Conservation (phyloP, 176 grass and related monocot genomes). For the Cocos nucifera region DNA sequence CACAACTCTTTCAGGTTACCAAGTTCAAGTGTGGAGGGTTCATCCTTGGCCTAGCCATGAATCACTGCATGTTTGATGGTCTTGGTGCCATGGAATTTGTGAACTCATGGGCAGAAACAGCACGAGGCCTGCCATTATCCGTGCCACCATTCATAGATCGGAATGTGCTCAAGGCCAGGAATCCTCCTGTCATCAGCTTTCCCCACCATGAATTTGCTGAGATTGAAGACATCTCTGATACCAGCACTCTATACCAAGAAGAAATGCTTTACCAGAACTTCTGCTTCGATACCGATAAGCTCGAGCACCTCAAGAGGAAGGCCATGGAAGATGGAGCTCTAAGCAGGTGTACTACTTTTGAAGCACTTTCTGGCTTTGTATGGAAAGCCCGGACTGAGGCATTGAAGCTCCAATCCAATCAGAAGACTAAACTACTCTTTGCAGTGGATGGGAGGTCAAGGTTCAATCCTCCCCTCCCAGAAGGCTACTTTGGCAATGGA, state of each 20-base stretch:
- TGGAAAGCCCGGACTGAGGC: slow-evolving; percentile 74
- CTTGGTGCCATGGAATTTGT: slow-evolving; percentile 96
- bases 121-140: slow-evolving; percentile 49
- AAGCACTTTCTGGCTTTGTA: slow-evolving; percentile 67
- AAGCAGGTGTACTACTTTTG: slow-evolving; percentile 66
- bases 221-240: slow-evolving; percentile 60
- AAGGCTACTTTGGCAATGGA: slow-evolving; percentile 83
- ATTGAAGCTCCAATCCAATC: slow-evolving; percentile 35
- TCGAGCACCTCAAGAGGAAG: slow-evolving; percentile 38
- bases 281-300: slow-evolving; percentile 59
- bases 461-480: slow-evolving; percentile 44
- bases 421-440: slow-evolving; percentile 87
- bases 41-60: slow-evolving; percentile 61
- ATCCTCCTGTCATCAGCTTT: slow-evolving; percentile 43
- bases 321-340: slow-evolving; percentile 34
- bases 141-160: slow-evolving; percentile 72
- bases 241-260: slow-evolving; percentile 33
- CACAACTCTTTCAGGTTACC: slow-evolving; percentile 41
- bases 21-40: slow-evolving; percentile 82
- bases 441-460: slow-evolving; percentile 70
- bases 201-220: slow-evolving; percentile 79
- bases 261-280: slow-evolving; percentile 69
- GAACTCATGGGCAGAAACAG: slow-evolving; percentile 88
- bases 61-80: slow-evolving; percentile 98
- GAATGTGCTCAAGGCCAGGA: slow-evolving; percentile 33